Conservation (phyloP, 768 basidiomycete genomes). For the Psilocybe subaeruginosa region DNA sequence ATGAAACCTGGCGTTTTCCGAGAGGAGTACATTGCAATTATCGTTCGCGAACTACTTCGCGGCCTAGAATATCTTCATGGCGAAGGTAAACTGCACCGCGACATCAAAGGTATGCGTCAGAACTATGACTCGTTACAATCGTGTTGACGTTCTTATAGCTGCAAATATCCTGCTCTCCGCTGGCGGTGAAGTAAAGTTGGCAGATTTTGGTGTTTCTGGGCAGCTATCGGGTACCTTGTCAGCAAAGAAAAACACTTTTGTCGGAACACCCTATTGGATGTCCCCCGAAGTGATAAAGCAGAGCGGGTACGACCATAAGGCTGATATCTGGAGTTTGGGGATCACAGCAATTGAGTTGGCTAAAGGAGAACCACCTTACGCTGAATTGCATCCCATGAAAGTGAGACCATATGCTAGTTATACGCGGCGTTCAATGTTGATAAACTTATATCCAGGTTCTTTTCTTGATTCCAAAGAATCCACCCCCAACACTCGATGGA, state of each 20-base stretch:
- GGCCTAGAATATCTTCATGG: slow-evolving; percentile 95
- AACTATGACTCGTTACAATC: slow-evolving; percentile 14
- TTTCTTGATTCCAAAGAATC: slow-evolving; percentile 98
- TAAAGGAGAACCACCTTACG: slow-evolving; percentile 97
- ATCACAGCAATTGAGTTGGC: slow-evolving; percentile 98
- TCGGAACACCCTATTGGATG: slow-evolving; percentile 99
- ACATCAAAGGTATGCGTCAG: slow-evolving; percentile 84
- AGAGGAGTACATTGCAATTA: slow-evolving; percentile 99
- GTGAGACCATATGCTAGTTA: slow-evolving; percentile 42
- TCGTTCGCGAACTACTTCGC: slow-evolving; percentile 87
- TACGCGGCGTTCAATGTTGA: background rate
- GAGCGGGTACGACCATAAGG: slow-evolving; percentile 98
- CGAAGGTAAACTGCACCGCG: slow-evolving; percentile 97
- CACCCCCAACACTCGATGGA: slow-evolving; percentile 88
- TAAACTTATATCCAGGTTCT: slow-evolving; percentile 62
- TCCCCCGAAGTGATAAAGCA: slow-evolving; percentile 99
- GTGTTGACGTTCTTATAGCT: slow-evolving; percentile 47
- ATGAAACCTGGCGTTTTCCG: slow-evolving; percentile 99
- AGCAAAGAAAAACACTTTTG: slow-evolving; percentile 98
- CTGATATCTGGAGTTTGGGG: slow-evolving; percentile 98
- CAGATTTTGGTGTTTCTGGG: slow-evolving; percentile 98
- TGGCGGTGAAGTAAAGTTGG: slow-evolving; percentile 94
- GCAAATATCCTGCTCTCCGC: slow-evolving; percentile 94
- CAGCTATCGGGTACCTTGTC: slow-evolving; percentile 92
- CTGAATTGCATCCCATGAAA: slow-evolving; percentile 99